These are phyloP conservation scores for Aciculoconidium aculeatum DNA, from an alignment of 805 yeast species.

Conservation along the genomic window DNA sequence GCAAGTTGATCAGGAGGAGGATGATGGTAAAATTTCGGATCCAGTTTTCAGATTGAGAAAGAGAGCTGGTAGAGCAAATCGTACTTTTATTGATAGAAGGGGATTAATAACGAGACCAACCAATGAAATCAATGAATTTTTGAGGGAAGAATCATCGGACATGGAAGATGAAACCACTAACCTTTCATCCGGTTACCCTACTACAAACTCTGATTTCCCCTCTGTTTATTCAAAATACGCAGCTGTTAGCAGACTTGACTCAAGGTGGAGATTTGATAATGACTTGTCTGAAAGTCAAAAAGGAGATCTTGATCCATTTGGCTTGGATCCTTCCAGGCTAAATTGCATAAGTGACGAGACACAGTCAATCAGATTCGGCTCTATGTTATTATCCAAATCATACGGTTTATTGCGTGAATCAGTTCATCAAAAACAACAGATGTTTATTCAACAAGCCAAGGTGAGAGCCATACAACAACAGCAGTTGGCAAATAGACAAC, in stretches of 20 bases:
- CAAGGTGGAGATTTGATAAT: slow-evolving; percentile 63
- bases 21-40: slow-evolving; percentile 34
- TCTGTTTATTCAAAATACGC: slow-evolving; percentile 47
- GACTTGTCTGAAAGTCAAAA: slow-evolving; percentile 41
- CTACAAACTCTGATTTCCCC: too few species aligned
- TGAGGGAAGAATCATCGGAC: too few species aligned
- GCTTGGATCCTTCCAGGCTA: slow-evolving; percentile 74
- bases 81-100: slow-evolving; percentile 70
- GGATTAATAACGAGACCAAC: slow-evolving; percentile 38
- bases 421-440: slow-evolving; percentile 58
- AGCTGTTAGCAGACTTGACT: slow-evolving; percentile 42
- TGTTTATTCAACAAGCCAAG: slow-evolving; percentile 44
- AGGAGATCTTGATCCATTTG: slow-evolving; percentile 43
- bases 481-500: slow-evolving; percentile 18
- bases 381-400: slow-evolving; percentile 83
- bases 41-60: slow-evolving; percentile 61
- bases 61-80: slow-evolving; percentile 67
- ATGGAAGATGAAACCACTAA: too few species aligned
- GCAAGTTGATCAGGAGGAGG: slow-evolving; percentile 14
- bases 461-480: slow-evolving; percentile 39
- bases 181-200: slow-evolving; percentile 14
- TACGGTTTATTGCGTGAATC: slow-evolving; percentile 76
- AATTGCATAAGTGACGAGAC: slow-evolving; percentile 82
- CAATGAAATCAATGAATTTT: slow-evolving; percentile 33
- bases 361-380: slow-evolving; percentile 84